These are phyloP conservation scores for Mentha longifolia DNA, from an alignment of 257 asterid genomes.

Conservation along the genomic window DNA sequence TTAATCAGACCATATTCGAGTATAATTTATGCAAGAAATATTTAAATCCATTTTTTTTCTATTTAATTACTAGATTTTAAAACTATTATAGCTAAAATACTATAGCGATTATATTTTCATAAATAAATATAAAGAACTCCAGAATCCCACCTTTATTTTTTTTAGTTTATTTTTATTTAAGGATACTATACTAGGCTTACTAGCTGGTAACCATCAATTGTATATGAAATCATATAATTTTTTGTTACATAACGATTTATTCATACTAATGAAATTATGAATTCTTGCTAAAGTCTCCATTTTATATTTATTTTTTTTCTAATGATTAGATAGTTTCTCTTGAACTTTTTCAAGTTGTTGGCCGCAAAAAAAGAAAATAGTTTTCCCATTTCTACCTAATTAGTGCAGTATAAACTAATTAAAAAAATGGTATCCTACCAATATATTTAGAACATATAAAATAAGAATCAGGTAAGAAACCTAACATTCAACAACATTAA, in stretches of 20 bases:
- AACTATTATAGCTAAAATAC: background rate
- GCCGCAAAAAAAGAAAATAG: constrained; percentile 29
- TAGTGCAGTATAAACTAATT: constrained; percentile 36
- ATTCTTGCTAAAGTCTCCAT: background rate
- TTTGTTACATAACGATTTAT: background rate
- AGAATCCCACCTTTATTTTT: background rate
- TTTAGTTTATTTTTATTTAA: background rate
- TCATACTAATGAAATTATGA: background rate
- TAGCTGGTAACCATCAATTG: background rate
- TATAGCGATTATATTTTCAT: background rate
- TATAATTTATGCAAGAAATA: background rate
- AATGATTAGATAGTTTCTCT: constrained; percentile 38
- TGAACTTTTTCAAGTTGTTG: constrained; percentile 37
- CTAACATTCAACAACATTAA: constrained; percentile 4
- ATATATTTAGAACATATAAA: background rate
- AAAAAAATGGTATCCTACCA: constrained; percentile 30
- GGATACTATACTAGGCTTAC: too few species aligned
- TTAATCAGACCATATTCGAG: background rate
- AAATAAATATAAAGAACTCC: background rate
- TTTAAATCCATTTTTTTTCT: background rate
- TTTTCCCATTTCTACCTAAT: constrained; percentile 37
- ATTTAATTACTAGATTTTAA: background rate
- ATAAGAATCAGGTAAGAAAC: constrained; percentile 35
- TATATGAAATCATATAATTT: background rate
- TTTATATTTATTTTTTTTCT: background rate